Percentiles rank a stretch among this genome's conserved stretches.
phyloP scores from a whole-genome alignment of 306 rosid genomes.

The Prunus mume region DNA sequence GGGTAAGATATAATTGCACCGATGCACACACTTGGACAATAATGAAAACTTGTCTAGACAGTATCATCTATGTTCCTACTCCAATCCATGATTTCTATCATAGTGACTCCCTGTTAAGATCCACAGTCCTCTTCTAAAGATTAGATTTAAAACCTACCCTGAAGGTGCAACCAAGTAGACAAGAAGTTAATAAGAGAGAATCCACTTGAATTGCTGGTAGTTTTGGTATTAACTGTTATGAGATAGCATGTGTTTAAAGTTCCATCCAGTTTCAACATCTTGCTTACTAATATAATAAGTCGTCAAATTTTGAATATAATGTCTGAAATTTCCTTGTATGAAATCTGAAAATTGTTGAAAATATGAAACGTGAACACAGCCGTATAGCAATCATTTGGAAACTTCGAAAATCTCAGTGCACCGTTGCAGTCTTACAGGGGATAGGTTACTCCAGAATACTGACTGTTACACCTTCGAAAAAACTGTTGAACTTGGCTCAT shows the following conservation, averaged over 20 bases:
- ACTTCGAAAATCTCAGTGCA: background rate
- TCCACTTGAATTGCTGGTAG: background rate
- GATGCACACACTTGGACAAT: background rate
- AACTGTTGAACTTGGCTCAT: background rate
- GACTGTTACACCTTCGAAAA: no score
- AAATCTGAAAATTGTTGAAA: slow-evolving; percentile 2
- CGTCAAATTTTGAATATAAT: background rate
- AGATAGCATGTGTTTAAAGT: background rate
- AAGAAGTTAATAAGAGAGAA: background rate
- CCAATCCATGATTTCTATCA: background rate
- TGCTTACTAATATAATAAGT: background rate
- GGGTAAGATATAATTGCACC: background rate
- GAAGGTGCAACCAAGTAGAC: background rate
- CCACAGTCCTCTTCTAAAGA: background rate
- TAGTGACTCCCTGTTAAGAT: background rate
- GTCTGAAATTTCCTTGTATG: background rate
- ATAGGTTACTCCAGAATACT: background rate
- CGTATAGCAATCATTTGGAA: background rate
- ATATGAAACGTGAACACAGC: background rate
- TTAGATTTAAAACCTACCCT: background rate
- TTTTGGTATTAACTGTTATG: background rate
- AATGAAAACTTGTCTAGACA: background rate
- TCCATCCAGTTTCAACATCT: background rate
- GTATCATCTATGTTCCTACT: background rate
- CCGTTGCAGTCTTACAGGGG: background rate